Base-by-base conservation (phyloP, 2,329 filamentous ascomycete species). In the Trichoderma guizhouense region DNA sequence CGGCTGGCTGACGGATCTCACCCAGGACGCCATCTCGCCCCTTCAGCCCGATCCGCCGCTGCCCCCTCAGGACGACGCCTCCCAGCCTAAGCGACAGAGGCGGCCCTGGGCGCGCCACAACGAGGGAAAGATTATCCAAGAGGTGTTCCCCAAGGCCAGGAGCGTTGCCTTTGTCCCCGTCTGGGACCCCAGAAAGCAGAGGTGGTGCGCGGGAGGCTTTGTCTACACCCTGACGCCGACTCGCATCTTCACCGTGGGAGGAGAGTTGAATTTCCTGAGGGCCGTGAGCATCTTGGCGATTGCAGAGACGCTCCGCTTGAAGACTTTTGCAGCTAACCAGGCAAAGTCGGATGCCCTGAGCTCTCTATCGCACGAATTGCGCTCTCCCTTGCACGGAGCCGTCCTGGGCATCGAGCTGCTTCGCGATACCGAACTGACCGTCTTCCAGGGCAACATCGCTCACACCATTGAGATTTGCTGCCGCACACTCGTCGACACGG, bases 371-470 rank as follows among this genome's bases (percentile, higher is more conserved):
- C 89, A 91, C 75, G 89, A 91, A 76, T 79, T 91, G 15, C 83
- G 89, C 7, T 89, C 86, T 1, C 89, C 89, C 0, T 79, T 91
- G 1, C 89, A 91, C 70, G 89, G 89, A 3, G 86, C 91, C 36
- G 79, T 91, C 0, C 84, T 87, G 0, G 87, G 82, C 69, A 82
- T 84, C 1, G 87, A 89, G 73, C 78, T 89, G 5, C 76, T 90
- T 0, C 82, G 84, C 7, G 86, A 89, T n/a, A 88, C 86, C 0
- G 73, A 79, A 0, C 79, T 89, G 28, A 82, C 81, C 43, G 81
- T 82, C 2, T 81, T 83, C 9, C 87, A 88, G 74, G 79, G 81
- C 5, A 83, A 85, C 21, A 81, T 86, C 11, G 76, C 86, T 0
- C 81, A 84, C 32, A 86, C 84, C 1, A 85, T 89, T 34, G 83